Evolutionary conservation across 495 filamentous ascomycete genomes (phyloP).

Genomic region (Podospora conica): DNA sequence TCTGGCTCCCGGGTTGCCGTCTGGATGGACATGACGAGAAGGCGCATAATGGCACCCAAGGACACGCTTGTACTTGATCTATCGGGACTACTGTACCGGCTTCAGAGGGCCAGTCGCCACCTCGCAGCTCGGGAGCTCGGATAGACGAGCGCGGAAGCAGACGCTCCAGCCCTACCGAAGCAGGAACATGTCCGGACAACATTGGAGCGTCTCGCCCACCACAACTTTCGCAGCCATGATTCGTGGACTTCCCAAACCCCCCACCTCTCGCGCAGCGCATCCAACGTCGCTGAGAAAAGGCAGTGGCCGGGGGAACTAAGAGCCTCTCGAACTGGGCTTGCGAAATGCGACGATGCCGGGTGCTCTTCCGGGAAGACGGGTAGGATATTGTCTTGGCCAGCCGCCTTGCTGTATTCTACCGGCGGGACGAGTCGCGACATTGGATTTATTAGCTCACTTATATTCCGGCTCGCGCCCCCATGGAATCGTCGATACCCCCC

Average conservation of each 20-base stretch:
- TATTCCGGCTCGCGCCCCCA: not conserved
- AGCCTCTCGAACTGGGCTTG: not conserved
- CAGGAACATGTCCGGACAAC: conserved; percentile 20
- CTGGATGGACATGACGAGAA: not conserved
- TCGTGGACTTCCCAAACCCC: not conserved
- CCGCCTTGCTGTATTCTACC: not conserved
- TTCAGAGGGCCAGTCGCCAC: not conserved
- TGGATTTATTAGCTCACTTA: not conserved
- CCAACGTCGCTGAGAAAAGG: not conserved
- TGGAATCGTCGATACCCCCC: not conserved
- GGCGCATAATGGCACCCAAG: not conserved
- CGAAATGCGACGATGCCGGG: not conserved
- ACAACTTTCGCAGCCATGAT: not conserved
- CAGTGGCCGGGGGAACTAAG: not conserved
- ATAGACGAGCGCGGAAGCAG: conserved; percentile 17
- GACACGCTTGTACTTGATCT: not conserved
- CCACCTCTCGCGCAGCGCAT: not conserved
- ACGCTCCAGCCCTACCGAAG: conserved; percentile 16
- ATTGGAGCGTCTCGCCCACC: conserved; percentile 9
- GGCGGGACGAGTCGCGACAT: not conserved
- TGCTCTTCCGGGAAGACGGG: not conserved
- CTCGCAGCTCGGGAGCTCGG: not conserved
- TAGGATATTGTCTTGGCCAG: not conserved
- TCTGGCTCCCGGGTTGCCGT: not conserved
- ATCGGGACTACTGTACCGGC: not conserved